Evolutionary conservation across 2,329 filamentous ascomycete genomes (phyloP).

Genomic region (Aaosphaeria pasadenensis): DNA sequence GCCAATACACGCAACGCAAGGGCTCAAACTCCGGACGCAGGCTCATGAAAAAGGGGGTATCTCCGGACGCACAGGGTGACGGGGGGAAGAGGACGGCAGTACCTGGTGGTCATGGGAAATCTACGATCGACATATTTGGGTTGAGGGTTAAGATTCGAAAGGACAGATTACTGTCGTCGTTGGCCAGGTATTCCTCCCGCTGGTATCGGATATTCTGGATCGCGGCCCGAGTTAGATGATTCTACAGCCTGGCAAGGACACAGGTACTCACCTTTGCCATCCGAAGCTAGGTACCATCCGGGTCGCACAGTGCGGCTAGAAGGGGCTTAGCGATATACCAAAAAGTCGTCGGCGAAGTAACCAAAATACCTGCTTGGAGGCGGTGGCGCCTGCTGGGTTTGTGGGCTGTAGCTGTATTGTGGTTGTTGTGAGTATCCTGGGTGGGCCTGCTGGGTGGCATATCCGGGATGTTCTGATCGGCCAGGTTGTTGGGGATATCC

Average conservation of each 20-base stretch:
- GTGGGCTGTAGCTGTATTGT: constrained; percentile 4
- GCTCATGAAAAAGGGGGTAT: constrained; percentile 33
- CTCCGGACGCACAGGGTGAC: constrained; percentile 29
- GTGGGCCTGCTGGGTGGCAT: constrained; percentile 14
- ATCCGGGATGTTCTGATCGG: constrained; percentile 3
- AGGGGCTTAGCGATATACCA: constrained; percentile 40
- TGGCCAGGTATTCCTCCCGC: background rate
- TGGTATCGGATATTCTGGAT: constrained; percentile 26
- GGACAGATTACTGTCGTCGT: background rate
- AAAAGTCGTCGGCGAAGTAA: constrained; percentile 34
- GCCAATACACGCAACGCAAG: constrained; percentile 12
- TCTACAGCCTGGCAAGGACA: background rate
- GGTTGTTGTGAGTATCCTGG: constrained; percentile 25
- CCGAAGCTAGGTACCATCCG: constrained; percentile 37
- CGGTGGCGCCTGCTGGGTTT: constrained; percentile 10
- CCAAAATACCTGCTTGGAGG: constrained; percentile 38
- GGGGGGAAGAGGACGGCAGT: constrained; percentile 23
- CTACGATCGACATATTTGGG: constrained; percentile 19
- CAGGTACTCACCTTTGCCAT: constrained; percentile 36
- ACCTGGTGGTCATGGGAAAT: constrained; percentile 22
- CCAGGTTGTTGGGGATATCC: too few relatives aligned
- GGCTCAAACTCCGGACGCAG: constrained; percentile 27
- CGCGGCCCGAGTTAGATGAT: background rate
- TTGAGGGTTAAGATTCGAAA: background rate
- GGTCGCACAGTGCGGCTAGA: constrained; percentile 29